Percentiles rank a stretch among this genome's conserved stretches.
Evolutionary conservation across 2,329 filamentous ascomycete species (phyloP).

Genomic region (Sclerotinia minor): DNA sequence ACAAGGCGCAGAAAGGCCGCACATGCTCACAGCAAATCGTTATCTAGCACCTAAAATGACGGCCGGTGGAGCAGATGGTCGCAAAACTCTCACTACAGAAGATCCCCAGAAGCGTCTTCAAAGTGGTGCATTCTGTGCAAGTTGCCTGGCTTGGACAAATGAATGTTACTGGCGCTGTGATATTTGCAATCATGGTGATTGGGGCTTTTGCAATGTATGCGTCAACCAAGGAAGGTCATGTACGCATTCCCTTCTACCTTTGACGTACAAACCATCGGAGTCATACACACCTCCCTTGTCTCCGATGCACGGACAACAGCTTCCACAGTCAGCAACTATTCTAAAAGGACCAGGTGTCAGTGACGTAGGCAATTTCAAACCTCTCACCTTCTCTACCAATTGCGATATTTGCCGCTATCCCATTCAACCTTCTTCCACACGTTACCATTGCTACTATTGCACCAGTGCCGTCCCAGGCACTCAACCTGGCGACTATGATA

Average conservation of each 20-base stretch:
- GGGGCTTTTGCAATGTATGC: slow-evolving; percentile 89
- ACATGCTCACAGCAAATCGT: slow-evolving; percentile 59
- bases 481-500: slow-evolving; percentile 75
- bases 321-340: slow-evolving; percentile 49
- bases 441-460: slow-evolving; percentile 81
- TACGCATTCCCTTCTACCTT: slow-evolving; percentile 75
- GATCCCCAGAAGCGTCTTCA: slow-evolving; percentile 69
- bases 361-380: slow-evolving; percentile 57
- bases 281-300: slow-evolving; percentile 44
- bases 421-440: slow-evolving; percentile 67
- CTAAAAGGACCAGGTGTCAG: slow-evolving; percentile 50
- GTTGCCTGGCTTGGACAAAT: slow-evolving; percentile 72
- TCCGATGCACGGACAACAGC: slow-evolving; percentile 48
- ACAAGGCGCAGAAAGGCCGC: slow-evolving; percentile 50
- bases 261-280: slow-evolving; percentile 58
- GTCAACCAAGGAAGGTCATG: slow-evolving; percentile 81
- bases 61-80: slow-evolving; percentile 55
- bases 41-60: slow-evolving; percentile 53
- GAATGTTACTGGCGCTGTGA: slow-evolving; percentile 89
- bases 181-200: slow-evolving; percentile 85
- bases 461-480: slow-evolving; percentile 54
- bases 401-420: slow-evolving; percentile 77
- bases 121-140: slow-evolving; percentile 80
- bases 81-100: slow-evolving; percentile 61
- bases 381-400: slow-evolving; percentile 69